Conservation (phyloP, 2,329 filamentous ascomycete genomes). For the Hymenoscyphus occultus region DNA sequence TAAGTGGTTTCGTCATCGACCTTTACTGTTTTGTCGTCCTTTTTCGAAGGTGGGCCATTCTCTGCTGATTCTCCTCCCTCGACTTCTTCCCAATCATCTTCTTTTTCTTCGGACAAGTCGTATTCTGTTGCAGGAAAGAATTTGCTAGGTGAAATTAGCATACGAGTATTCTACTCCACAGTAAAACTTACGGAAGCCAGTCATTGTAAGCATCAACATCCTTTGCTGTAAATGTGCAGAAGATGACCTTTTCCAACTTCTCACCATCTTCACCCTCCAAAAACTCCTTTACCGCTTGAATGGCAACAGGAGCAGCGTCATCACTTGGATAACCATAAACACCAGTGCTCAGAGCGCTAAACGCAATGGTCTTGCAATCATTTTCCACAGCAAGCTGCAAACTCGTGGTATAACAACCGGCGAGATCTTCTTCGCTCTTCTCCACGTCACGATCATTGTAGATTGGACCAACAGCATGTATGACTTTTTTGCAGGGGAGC, state of each 20-base stretch:
- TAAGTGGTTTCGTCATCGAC: slow-evolving; percentile 21
- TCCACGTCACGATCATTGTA: slow-evolving; percentile 50
- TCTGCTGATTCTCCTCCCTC: slow-evolving; percentile 29
- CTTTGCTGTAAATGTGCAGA: slow-evolving; percentile 79
- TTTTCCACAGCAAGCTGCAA: slow-evolving; percentile 69
- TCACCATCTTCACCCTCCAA: slow-evolving; percentile 46
- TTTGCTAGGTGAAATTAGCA: slow-evolving; percentile 29
- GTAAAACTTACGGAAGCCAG: slow-evolving; percentile 65
- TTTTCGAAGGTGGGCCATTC: slow-evolving; percentile 24
- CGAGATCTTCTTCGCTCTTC: slow-evolving; percentile 48
- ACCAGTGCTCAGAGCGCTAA: slow-evolving; percentile 82
- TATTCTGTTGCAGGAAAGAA: slow-evolving; percentile 47
- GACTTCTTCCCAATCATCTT: slow-evolving; percentile 32
- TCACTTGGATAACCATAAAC: slow-evolving; percentile 81
- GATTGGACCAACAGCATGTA: slow-evolving; percentile 87
- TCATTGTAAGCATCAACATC: slow-evolving; percentile 72
- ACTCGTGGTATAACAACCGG: slow-evolving; percentile 66
- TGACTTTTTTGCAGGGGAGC: slow-evolving; percentile 74
- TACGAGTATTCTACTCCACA: neutral
- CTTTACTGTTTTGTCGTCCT: slow-evolving; percentile 11
- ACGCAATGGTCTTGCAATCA: slow-evolving; percentile 70
- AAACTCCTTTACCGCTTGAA: slow-evolving; percentile 55
- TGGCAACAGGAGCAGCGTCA: slow-evolving; percentile 70
- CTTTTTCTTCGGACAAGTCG: slow-evolving; percentile 10
- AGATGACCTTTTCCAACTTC: slow-evolving; percentile 70